Evolutionary conservation across 331 rosid genomes (phyloP).

Genomic region (Arachis monticola): DNA sequence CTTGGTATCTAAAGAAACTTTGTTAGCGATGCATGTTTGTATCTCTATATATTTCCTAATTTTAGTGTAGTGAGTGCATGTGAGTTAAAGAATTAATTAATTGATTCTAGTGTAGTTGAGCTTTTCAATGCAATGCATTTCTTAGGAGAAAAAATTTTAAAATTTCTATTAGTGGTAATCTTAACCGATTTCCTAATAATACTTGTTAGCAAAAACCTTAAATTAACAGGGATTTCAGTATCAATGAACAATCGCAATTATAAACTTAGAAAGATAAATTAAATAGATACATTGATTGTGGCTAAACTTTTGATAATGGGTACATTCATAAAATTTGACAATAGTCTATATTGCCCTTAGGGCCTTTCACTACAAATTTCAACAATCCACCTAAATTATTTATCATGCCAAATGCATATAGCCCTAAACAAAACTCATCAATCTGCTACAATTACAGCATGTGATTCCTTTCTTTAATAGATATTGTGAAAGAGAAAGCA

Average conservation of each 20-base stretch:
- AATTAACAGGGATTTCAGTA: background rate
- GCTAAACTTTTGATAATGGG: background rate
- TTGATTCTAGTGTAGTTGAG: too few relatives aligned
- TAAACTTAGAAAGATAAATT: background rate
- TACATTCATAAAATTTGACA: background rate
- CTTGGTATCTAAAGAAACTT: too few relatives aligned
- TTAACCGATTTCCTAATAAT: too few relatives aligned
- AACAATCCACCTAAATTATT: background rate
- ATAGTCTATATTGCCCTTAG: background rate
- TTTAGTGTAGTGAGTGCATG: too few relatives aligned
- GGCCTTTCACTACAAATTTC: background rate
- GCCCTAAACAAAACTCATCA: constrained; percentile 10
- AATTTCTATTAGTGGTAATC: too few relatives aligned
- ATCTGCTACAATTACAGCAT: constrained; percentile 1
- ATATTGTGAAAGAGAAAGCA: constrained; percentile 26
- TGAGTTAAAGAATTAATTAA: too few relatives aligned
- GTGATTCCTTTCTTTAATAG: constrained; percentile 11
- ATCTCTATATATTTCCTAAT: too few relatives aligned
- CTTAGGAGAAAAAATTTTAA: too few relatives aligned
- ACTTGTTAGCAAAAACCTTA: too few relatives aligned
- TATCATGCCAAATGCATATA: constrained; percentile 1
- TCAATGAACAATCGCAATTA: background rate
- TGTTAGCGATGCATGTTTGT: too few relatives aligned
- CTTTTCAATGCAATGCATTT: too few relatives aligned
- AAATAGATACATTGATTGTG: background rate